Conservation (phyloP, 176 grass and related monocot genomes). For the Miscanthus lutarioriparius region DNA sequence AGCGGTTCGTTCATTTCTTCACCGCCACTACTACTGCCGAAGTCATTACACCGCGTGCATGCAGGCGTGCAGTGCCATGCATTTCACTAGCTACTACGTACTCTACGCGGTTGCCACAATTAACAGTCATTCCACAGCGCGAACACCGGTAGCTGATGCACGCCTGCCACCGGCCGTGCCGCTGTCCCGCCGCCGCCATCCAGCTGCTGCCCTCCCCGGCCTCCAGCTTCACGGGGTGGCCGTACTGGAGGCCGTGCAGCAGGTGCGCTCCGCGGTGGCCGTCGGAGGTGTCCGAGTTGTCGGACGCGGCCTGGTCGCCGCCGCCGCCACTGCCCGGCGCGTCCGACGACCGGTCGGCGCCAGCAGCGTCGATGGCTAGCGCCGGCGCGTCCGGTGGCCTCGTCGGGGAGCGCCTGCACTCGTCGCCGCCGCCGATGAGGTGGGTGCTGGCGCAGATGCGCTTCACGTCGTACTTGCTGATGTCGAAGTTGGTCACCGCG, state of each 20-base stretch:
- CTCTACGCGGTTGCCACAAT: background rate
- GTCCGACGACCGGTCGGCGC: background rate
- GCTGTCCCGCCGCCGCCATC: slow-evolving; percentile 27
- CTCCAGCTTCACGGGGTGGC: slow-evolving; percentile 53
- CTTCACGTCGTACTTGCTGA: slow-evolving; percentile 90
- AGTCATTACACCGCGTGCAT: background rate
- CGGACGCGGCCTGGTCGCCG: slow-evolving; percentile 25
- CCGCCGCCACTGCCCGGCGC: background rate
- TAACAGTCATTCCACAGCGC: slow-evolving; percentile 58
- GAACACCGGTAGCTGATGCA: slow-evolving; percentile 54
- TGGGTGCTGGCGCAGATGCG: slow-evolving; percentile 82
- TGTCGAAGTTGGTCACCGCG: slow-evolving; percentile 96
- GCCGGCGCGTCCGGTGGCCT: background rate
- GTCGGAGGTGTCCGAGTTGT: slow-evolving; percentile 40
- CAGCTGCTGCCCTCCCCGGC: slow-evolving; percentile 55
- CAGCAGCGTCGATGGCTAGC: background rate
- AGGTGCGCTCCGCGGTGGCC: slow-evolving; percentile 46
- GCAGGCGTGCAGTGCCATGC: background rate
- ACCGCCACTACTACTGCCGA: background rate
- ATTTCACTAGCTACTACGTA: background rate
- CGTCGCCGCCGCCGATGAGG: slow-evolving; percentile 66
- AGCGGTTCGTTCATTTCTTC: background rate
- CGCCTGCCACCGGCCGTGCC: slow-evolving; percentile 17
- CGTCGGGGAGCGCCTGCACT: slow-evolving; percentile 54
- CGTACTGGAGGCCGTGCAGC: slow-evolving; percentile 48